Percentiles rank a stretch among this genome's conserved stretches.
Conservation (phyloP, 306 rosid species). For the Casuarina equisetifolia region DNA sequence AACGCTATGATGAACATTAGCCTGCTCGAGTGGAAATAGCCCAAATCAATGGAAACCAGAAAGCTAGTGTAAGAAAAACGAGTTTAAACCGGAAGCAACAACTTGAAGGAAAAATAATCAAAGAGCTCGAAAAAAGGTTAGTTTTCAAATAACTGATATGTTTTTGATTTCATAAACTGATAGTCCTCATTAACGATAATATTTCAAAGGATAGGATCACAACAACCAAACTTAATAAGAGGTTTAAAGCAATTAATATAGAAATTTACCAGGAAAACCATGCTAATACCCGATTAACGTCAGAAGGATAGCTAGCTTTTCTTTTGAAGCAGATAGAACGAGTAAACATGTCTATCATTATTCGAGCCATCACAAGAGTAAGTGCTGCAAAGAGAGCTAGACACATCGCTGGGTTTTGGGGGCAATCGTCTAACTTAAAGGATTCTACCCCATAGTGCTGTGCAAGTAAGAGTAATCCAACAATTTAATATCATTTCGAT, state of each 20-base stretch:
- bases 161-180: neutral
- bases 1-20: conserved; percentile 62
- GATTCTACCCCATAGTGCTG: conserved; percentile 33
- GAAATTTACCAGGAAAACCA: conserved; percentile 67
- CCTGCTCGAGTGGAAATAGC: conserved; percentile 44
- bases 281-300: conserved; percentile 55
- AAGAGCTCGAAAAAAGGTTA: too few species aligned
- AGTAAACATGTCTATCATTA: conserved; percentile 50
- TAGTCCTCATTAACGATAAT: neutral
- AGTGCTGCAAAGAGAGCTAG: conserved; percentile 77
- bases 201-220: neutral
- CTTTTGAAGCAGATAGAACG: conserved; percentile 79
- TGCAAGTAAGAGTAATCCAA: neutral
- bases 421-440: conserved; percentile 17
- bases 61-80: too few species aligned
- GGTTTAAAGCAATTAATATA: neutral
- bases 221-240: conserved; percentile 1
- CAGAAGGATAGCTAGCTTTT: conserved; percentile 43
- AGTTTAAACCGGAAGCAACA: too few species aligned
- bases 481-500: neutral
- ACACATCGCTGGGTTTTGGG: conserved; percentile 51
- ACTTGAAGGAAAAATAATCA: too few species aligned
- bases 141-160: too few species aligned
- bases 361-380: conserved; percentile 62
- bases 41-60: neutral